A percentile compares a stretch with the other conserved stretches of the same genome.
phyloP scores from a whole-genome alignment of 2,329 filamentous ascomycete species.

The Pseudogymnoascus sp. region DNA sequence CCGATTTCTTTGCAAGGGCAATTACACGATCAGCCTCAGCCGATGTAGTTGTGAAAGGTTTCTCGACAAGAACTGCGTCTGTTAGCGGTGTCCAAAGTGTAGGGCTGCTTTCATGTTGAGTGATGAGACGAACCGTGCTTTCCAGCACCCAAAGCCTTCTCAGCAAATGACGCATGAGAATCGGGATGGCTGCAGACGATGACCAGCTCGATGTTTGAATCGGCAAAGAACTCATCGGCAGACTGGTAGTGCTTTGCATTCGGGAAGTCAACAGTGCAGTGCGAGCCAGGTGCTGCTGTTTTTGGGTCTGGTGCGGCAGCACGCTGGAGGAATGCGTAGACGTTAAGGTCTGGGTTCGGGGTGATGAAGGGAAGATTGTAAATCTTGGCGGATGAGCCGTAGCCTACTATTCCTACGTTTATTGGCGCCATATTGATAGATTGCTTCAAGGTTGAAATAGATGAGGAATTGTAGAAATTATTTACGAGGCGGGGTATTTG shows the following conservation, averaged over 20 bases:
- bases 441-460: not conserved
- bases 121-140: slow-evolving; percentile 29
- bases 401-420: slow-evolving; percentile 44
- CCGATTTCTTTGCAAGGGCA: slow-evolving; percentile 24
- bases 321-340: slow-evolving; percentile 43
- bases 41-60: slow-evolving; percentile 30
- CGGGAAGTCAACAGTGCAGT: slow-evolving; percentile 43
- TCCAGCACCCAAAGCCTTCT: slow-evolving; percentile 28
- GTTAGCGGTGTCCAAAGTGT: not conserved
- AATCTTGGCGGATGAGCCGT: slow-evolving; percentile 40
- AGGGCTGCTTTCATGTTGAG: not conserved
- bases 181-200: slow-evolving; percentile 30
- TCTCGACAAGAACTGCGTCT: slow-evolving; percentile 32
- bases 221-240: slow-evolving; percentile 30
- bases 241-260: slow-evolving; percentile 30
- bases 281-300: slow-evolving; percentile 32
- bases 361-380: slow-evolving; percentile 46
- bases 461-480: not conserved
- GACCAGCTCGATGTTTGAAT: slow-evolving; percentile 30
- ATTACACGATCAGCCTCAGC: slow-evolving; percentile 31
- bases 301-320: slow-evolving; percentile 19
- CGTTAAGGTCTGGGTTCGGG: slow-evolving; percentile 37
- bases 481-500: not conserved
- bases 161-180: slow-evolving; percentile 28
- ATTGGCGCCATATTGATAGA: slow-evolving; percentile 23